Evolutionary conservation across 2,329 filamentous ascomycete genomes (phyloP), one percentile per base, ranked within the genome.

Genomic region (Dothistroma pini): DNA sequence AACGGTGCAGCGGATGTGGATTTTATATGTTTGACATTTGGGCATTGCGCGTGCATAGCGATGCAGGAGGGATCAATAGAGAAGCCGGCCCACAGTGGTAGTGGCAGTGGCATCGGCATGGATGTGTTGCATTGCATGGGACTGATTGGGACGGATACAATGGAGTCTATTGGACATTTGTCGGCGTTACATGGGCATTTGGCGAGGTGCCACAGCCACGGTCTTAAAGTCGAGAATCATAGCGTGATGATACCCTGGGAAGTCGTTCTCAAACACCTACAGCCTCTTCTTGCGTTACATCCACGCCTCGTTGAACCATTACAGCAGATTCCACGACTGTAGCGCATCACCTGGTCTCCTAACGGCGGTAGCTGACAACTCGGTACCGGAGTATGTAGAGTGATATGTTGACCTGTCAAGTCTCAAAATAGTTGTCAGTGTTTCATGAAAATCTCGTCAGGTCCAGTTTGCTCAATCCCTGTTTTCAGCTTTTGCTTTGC

Each of bases 161-260:
- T n/a, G 41, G n/a, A 44, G 41, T 8, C 16, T 19, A 1, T 19
- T 44, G 41, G 41, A 44, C 41, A 44, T 44, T 44, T 44, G n/a
- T 19, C 41, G 41, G 41, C 41, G 41, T 44, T 51, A 9, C 10
- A 29, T 25, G 48, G 38, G 19, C 21, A 51, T 51, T 19, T 4
- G 41, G 25, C 25, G 41, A 44, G 41, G 41, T 19, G 41, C 14
- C 8, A 44, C 1, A 19, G 5, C 14, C n/a, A 44, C 1, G 14
- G 9, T 19, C 16, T 4, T 19, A 11, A 21, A 53, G 29, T 35
- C 19, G 25, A 34, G 51, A 53, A n/a, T 16, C n/a, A 53, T 53
- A 53, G 51, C 29, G 31, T 32, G 31, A 53, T 53, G 51, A 53
- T 35, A 53, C 51, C 51, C 51, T 35, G 31, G 11, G 51, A 53